Evolutionary conservation across 1,284 basidiomycete genomes (phyloP), one percentile per base, ranked within the genome.

Genomic region (Rhizoctonia solani): DNA sequence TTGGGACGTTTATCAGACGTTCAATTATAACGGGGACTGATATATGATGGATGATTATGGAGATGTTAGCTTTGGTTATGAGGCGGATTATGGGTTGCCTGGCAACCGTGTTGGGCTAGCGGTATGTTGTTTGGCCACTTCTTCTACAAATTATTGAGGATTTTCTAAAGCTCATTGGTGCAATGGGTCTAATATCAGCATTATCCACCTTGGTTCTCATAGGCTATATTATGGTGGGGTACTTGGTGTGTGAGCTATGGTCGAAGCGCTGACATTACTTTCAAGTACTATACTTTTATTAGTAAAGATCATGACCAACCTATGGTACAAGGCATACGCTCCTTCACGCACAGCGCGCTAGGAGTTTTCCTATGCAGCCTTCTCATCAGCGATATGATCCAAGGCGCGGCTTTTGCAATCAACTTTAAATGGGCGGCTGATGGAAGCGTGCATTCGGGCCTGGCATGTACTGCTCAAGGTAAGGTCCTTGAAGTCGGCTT

Each of bases 381-480:
- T 6, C 44, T 61, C 19, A 42, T 61, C 3, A 30, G 44, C 56
- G 56, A 61, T 25, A 34, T 50, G 46, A 44, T 61, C 16, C 56
- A 61, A 50, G 56, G 56, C 1, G 1, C 30, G 14, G 56, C 44
- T 8, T 61, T 61, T 50, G 44, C 44, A 23, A 61, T 61, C 44
- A 61, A 50, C 46, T 50, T 49, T 32, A 61, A 61, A 39, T 61
- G 58, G 58, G 58, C 58, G 30, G 30, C 14, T 6, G 27, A 61
- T 16, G 58, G 58, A 8, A 49, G 30, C 11, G 39, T 61, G 44
- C 32, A 49, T 50, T 46, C 44, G 25, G 47, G 44, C 14, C 44
- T 46, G 25, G 44, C 44, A 32, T 61, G 58, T 46, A 50, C 44
- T 4, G 58, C 58, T 4, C 58, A 61, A 61, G 58, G 58, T 61